phyloP scores from a whole-genome alignment of 352 stramenopile species.

The Globisporangium perplexum region DNA sequence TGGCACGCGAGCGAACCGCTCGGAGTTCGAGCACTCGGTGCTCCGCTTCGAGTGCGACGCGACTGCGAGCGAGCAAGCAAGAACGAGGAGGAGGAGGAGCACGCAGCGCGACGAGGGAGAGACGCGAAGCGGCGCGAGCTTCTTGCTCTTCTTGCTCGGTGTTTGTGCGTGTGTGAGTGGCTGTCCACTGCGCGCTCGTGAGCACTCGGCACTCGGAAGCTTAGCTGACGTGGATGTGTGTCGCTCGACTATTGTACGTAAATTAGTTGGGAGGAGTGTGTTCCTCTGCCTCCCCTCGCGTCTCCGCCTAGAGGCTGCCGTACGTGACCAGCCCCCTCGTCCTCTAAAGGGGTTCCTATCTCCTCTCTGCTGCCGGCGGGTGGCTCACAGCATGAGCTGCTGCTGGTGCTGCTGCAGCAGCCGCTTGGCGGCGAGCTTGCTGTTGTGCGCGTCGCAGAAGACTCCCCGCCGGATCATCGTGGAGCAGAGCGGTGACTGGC shows the following conservation, averaged over 20 bases:
- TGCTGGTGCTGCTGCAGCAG: constrained; percentile 9
- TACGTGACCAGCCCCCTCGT: background rate
- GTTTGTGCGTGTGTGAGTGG: no score
- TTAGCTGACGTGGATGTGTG: no score
- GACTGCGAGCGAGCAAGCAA: background rate
- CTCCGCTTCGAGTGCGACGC: no score
- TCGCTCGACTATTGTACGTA: background rate
- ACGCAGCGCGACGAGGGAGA: background rate
- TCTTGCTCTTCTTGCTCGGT: background rate
- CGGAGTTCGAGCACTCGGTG: no score
- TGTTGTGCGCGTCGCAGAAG: constrained; percentile 52
- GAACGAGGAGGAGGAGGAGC: background rate
- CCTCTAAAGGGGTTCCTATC: constrained; percentile 6
- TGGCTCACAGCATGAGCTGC: background rate
- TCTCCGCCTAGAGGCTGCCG: background rate
- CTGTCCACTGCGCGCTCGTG: background rate
- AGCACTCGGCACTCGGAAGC: no score
- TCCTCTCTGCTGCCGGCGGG: background rate
- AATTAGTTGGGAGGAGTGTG: background rate
- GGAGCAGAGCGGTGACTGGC: constrained; percentile 57
- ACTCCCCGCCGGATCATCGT: constrained; percentile 57
- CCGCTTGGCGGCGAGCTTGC: constrained; percentile 17
- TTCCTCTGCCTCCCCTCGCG: background rate
- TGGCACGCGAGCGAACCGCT: no score
- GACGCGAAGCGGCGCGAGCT: background rate